Evolutionary conservation across 2,329 filamentous ascomycete genomes (phyloP).

Genomic region (Lecanicillium sp.): DNA sequence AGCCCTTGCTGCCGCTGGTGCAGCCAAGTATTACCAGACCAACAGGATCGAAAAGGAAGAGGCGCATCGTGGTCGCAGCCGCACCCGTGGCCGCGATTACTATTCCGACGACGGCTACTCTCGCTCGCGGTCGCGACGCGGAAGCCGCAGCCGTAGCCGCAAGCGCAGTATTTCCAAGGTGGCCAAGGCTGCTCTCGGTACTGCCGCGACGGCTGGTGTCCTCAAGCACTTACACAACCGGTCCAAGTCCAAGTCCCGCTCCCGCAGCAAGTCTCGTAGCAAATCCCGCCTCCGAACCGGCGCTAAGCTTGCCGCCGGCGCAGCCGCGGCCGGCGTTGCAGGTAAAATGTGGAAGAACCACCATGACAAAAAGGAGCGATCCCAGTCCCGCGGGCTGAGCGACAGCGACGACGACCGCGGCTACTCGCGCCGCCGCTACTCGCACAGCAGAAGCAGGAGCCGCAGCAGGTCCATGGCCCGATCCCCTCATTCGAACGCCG

Average conservation of each 20-base stretch:
- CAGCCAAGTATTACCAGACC: slow-evolving; percentile 55
- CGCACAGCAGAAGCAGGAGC: slow-evolving; percentile 23
- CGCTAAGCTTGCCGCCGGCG: slow-evolving; percentile 53
- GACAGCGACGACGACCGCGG: slow-evolving; percentile 23
- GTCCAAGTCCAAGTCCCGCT: slow-evolving; percentile 32
- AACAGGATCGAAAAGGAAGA: slow-evolving; percentile 55
- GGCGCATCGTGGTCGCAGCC: slow-evolving; percentile 45
- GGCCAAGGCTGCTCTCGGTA: slow-evolving; percentile 51
- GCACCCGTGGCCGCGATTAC: slow-evolving; percentile 35
- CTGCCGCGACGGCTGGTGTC: slow-evolving; percentile 49
- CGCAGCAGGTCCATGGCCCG: slow-evolving; percentile 45
- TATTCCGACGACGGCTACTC: slow-evolving; percentile 32
- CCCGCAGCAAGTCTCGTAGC: slow-evolving; percentile 29
- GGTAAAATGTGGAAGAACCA: slow-evolving; percentile 54
- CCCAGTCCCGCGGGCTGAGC: slow-evolving; percentile 14
- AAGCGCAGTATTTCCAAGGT: slow-evolving; percentile 38
- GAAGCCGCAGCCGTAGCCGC: slow-evolving; percentile 32
- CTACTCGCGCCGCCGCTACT: slow-evolving; percentile 26
- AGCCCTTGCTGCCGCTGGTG: slow-evolving; percentile 56
- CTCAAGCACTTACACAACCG: slow-evolving; percentile 50
- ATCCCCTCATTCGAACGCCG: slow-evolving; percentile 41
- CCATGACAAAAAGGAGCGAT: slow-evolving; percentile 50
- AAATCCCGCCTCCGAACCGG: slow-evolving; percentile 37
- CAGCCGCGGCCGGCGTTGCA: slow-evolving; percentile 52
- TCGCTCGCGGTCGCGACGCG: slow-evolving; percentile 33